Evolutionary conservation across 2,329 filamentous ascomycete species (phyloP).

Genomic region (Fusarium sp.): DNA sequence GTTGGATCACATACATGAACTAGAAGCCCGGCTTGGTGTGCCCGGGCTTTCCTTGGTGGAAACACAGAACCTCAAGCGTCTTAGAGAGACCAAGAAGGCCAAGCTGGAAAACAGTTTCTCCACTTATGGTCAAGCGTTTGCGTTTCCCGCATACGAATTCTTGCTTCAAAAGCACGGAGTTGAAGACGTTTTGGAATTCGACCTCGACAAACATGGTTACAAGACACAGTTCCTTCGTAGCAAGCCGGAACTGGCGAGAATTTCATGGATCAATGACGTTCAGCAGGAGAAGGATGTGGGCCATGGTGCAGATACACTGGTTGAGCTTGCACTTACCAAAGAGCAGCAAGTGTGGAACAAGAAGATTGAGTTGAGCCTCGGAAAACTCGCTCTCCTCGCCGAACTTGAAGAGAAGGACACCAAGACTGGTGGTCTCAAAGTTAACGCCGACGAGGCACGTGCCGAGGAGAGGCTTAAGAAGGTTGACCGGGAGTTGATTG

Average conservation of each 20-base stretch:
- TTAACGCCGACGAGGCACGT: constrained; percentile 53
- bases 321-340: constrained; percentile 76
- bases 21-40: constrained; percentile 51
- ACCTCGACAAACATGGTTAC: constrained; percentile 76
- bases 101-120: constrained; percentile 70
- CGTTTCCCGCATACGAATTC: constrained; percentile 84
- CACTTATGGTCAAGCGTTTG: constrained; percentile 76
- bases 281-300: constrained; percentile 81
- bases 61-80: constrained; percentile 49
- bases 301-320: constrained; percentile 79
- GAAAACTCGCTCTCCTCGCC: constrained; percentile 84
- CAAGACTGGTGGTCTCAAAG: constrained; percentile 57
- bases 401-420: constrained; percentile 59
- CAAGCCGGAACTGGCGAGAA: constrained; percentile 78
- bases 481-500: constrained; percentile 74
- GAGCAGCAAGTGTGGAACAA: constrained; percentile 92
- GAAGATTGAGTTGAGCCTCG: constrained; percentile 91
- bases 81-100: constrained; percentile 61
- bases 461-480: constrained; percentile 63
- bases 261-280: constrained; percentile 97
- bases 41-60: constrained; percentile 51
- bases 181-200: constrained; percentile 78
- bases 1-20: constrained; percentile 65
- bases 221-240: constrained; percentile 85
- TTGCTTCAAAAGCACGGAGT: constrained; percentile 78